A percentile compares a stretch with the other conserved stretches of the same genome.
Conservation (phyloP, 306 rosid genomes). For the Cucurbita moschata region DNA sequence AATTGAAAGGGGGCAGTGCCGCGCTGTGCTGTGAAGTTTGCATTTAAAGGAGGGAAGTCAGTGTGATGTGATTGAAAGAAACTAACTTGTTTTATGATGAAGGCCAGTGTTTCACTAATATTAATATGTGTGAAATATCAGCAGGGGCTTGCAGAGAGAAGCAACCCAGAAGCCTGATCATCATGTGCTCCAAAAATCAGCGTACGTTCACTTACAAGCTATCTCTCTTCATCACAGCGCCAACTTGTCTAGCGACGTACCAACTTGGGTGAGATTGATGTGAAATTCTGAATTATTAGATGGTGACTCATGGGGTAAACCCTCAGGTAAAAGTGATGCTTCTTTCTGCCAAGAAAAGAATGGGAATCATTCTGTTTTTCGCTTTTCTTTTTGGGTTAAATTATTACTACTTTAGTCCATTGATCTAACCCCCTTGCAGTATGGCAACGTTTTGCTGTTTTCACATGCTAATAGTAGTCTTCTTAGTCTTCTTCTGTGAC, state of each 20-base stretch:
- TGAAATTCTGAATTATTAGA: not conserved
- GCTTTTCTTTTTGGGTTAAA: not conserved
- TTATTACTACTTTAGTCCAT: not conserved
- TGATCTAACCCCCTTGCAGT: not conserved
- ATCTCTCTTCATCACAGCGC: constrained; percentile 38
- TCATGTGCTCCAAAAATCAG: constrained; percentile 52
- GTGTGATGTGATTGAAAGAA: constrained; percentile 5
- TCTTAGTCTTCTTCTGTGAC: not conserved
- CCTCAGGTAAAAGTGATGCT: not conserved
- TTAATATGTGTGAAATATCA: constrained; percentile 14
- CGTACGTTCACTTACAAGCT: constrained; percentile 35
- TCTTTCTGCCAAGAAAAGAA: not conserved
- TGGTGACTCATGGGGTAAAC: not conserved
- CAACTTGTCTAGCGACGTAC: constrained; percentile 24
- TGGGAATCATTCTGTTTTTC: constrained; percentile 5
- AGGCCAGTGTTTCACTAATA: not conserved
- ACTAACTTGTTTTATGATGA: not conserved
- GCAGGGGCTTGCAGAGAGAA: constrained; percentile 9
- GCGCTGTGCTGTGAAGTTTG: not conserved
- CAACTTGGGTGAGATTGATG: not conserved
- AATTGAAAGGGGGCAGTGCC: not conserved
- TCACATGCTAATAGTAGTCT: not conserved
- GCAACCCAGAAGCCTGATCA: constrained; percentile 17
- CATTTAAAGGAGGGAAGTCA: constrained; percentile 8
- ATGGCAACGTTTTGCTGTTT: not conserved